A percentile compares a stretch with the other conserved stretches of the same genome.
These are phyloP conservation scores for Boletus pseudopeckii DNA, from an alignment of 768 basidiomycete genomes.

Conservation along the genomic window DNA sequence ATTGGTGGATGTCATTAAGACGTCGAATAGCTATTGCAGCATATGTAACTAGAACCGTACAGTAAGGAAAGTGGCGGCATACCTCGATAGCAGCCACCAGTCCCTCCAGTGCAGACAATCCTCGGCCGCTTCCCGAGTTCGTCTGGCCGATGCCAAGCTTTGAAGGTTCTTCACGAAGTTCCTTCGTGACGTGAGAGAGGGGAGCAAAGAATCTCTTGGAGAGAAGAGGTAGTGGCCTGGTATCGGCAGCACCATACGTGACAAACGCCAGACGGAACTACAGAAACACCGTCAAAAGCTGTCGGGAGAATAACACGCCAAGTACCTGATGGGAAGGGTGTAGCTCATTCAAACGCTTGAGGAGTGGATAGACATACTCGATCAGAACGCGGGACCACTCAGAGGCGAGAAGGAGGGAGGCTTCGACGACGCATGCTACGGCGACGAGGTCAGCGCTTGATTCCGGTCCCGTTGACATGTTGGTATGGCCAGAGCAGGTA, in stretches of 20 bases:
- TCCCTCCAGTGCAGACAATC: slow-evolving; percentile 70
- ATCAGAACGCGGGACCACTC: slow-evolving; percentile 49
- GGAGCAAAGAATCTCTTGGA: slow-evolving; percentile 56
- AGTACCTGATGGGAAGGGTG: slow-evolving; percentile 39
- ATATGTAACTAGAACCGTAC: neutral
- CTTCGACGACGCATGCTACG: slow-evolving; percentile 58
- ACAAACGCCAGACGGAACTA: slow-evolving; percentile 52
- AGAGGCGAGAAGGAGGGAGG: slow-evolving; percentile 49
- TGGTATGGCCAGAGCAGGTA: neutral
- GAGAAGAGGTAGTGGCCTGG: slow-evolving; percentile 51
- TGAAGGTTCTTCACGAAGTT: slow-evolving; percentile 44
- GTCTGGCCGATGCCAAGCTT: slow-evolving; percentile 59
- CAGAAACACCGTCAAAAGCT: neutral
- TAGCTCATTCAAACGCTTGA: slow-evolving; percentile 49
- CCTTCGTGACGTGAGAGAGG: slow-evolving; percentile 36
- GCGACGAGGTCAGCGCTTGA: slow-evolving; percentile 35
- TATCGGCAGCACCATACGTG: slow-evolving; percentile 60
- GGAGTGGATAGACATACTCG: slow-evolving; percentile 49
- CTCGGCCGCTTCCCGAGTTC: slow-evolving; percentile 43
- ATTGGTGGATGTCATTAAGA: slow-evolving; percentile 25
- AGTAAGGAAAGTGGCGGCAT: slow-evolving; percentile 3
- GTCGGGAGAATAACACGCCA: neutral
- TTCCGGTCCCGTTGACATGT: slow-evolving; percentile 23
- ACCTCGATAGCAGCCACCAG: slow-evolving; percentile 71
- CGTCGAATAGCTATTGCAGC: slow-evolving; percentile 43